Evolutionary conservation across 495 filamentous ascomycete species (phyloP).

Genomic region (Haplographium delicatum): DNA sequence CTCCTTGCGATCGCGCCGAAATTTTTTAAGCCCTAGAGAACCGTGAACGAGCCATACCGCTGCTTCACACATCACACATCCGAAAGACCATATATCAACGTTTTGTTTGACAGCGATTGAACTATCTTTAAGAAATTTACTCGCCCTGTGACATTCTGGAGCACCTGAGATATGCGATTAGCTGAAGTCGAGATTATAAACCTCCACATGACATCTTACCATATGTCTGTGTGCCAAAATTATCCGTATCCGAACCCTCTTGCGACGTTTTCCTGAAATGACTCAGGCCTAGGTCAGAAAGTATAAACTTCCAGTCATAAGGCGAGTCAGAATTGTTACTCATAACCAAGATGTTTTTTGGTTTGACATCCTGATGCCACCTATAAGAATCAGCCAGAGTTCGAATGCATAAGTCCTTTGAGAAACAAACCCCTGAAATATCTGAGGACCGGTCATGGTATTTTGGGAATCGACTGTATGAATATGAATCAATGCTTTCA

Average conservation of each 20-base stretch:
- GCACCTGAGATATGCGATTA: constrained; percentile 22
- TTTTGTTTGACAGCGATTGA: background rate
- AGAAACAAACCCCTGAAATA: no score
- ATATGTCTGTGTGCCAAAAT: constrained; percentile 29
- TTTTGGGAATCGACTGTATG: no score
- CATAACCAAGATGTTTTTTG: constrained; percentile 34
- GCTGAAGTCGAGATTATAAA: constrained; percentile 11
- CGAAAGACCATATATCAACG: constrained; percentile 41
- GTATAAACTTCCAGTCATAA: constrained; percentile 32
- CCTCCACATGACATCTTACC: constrained; percentile 20
- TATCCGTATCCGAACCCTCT: constrained; percentile 24
- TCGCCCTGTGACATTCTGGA: constrained; percentile 29
- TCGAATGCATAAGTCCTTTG: no score
- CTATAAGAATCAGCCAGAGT: background rate
- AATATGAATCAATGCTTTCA: constrained; percentile 31
- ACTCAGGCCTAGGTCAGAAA: constrained; percentile 35
- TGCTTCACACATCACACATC: constrained; percentile 37
- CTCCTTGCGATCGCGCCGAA: constrained; percentile 25
- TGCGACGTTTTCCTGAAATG: constrained; percentile 24
- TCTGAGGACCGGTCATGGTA: no score
- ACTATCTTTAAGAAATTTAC: constrained; percentile 15
- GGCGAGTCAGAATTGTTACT: constrained; percentile 13
- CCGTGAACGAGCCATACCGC: constrained; percentile 33
- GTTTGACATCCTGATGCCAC: constrained; percentile 37
- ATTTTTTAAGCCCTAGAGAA: constrained; percentile 25